Evolutionary conservation across 768 basidiomycete genomes (phyloP), one percentile per base, ranked within the genome.

Genomic region (Tylopilus rubrobrunneus): DNA sequence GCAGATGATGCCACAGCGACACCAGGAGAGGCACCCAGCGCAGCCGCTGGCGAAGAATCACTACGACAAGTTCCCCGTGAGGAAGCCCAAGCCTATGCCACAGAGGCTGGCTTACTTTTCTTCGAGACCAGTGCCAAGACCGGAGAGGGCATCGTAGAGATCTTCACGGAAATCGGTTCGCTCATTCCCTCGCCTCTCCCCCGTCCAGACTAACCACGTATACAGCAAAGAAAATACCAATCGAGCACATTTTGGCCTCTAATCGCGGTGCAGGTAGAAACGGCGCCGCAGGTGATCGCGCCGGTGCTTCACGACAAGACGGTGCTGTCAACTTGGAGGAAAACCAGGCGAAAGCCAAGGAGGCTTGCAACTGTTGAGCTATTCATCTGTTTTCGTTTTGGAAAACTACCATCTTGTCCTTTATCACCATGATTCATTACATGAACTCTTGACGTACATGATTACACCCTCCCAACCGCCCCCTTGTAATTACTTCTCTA

Each of bases 71-170:
- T 99, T 21, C 86, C 92, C 25, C 80, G 85, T 55, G 96, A 97
- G 64, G 97, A 98, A 74, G 97, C 96, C 2, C 88, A 92, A 66
- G 93, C 93, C 8, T 99, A 98, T 68, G 97, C 97, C 12, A 83
- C 89, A 51, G 97, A 98, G 72, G 86, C 89, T n/a, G 89, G 91
- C 1, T 71, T 98, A 41, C 74, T 99, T 40, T 98, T 98, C 79
- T 97, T 96, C 62, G 97, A 99, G 78, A 97, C 95, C 36, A 91
- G 88, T 64, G 97, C 97, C 25, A 99, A 98, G 83, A 92, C 92
- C 5, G 94, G 95, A 17, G 89, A 95, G 64, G 94, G 93, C 37
- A 83, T 98, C 51, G 89, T 93, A 25, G 97, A 98, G 65, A 84
- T 98, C 29, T 99, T 99, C 71, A 98, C 95, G 11, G 95, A 98